Conservation (phyloP, 129 eudicot genomes). For the Lactuca saligna region DNA sequence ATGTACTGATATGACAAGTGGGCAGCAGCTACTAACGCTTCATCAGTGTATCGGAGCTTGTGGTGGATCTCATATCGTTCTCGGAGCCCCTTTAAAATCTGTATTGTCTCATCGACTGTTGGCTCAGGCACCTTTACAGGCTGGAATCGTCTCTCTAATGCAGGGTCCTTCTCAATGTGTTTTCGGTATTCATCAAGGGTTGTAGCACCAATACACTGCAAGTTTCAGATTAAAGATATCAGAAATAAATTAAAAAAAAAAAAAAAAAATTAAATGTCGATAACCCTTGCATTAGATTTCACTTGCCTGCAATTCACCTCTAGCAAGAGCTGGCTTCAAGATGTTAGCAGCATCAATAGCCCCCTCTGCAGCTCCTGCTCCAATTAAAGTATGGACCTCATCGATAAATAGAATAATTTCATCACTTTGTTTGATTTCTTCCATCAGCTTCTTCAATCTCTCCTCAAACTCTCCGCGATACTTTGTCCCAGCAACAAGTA, state of each 20-base stretch:
- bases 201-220: slow-evolving; percentile 96
- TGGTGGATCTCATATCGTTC: slow-evolving; percentile 94
- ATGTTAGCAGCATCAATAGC: too few species aligned
- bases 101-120: slow-evolving; percentile 82
- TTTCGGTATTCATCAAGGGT: slow-evolving; percentile 93
- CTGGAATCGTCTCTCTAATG: slow-evolving; percentile 86
- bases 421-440: too few species aligned
- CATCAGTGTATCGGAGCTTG: slow-evolving; percentile 94
- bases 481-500: too few species aligned
- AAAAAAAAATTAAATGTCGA: too few species aligned
- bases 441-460: too few species aligned
- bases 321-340: slow-evolving; percentile 86
- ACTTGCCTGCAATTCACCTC: slow-evolving; percentile 90
- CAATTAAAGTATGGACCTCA: too few species aligned
- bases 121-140: slow-evolving; percentile 99
- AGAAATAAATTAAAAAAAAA: not conserved
- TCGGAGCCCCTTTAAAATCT: slow-evolving; percentile 81
- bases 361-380: too few species aligned
- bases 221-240: not conserved
- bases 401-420: too few species aligned
- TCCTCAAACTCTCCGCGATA: too few species aligned
- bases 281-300: slow-evolving; percentile 7
- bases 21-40: slow-evolving; percentile 85
- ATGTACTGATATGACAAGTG: slow-evolving; percentile 83
- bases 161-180: slow-evolving; percentile 95